phyloP scores from a whole-genome alignment of 2,329 filamentous ascomycete species.

The Podosphaera xanthii region DNA sequence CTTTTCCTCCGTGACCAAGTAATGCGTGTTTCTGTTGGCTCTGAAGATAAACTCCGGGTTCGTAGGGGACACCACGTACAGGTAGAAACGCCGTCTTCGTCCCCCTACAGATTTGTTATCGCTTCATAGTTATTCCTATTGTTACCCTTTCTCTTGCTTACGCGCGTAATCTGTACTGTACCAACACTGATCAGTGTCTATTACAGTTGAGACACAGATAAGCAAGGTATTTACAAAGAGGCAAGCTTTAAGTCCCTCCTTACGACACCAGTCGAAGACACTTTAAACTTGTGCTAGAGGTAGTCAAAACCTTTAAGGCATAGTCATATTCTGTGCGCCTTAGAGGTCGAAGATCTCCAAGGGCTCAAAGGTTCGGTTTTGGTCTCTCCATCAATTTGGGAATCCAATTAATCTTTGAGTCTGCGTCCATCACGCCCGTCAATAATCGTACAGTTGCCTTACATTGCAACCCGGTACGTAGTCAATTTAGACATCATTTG shows the following conservation, averaged over 20 bases:
- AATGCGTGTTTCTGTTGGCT: no score
- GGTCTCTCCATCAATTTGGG: neutral
- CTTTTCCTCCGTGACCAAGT: no score
- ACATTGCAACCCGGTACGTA: neutral
- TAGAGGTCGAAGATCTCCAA: neutral
- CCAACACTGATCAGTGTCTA: constrained; percentile 1
- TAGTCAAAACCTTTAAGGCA: neutral
- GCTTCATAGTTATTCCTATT: neutral
- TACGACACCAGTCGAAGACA: neutral
- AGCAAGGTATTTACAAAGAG: constrained; percentile 1
- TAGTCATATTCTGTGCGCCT: neutral
- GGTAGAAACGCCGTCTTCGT: no score
- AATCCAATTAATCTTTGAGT: neutral
- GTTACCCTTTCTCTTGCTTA: neutral
- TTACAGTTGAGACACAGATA: constrained; percentile 1
- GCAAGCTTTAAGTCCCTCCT: constrained; percentile 1
- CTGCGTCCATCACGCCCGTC: neutral
- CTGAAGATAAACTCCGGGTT: no score
- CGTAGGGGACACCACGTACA: no score
- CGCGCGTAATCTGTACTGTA: neutral
- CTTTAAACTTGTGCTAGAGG: neutral
- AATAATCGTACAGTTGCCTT: neutral
- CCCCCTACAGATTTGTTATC: neutral
- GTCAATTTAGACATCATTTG: neutral
- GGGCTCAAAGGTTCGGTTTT: neutral